Percentiles rank a stretch among this genome's conserved stretches.
Evolutionary conservation across 2,329 filamentous ascomycete genomes (phyloP).

Genomic region (Emmonsia crescens): DNA sequence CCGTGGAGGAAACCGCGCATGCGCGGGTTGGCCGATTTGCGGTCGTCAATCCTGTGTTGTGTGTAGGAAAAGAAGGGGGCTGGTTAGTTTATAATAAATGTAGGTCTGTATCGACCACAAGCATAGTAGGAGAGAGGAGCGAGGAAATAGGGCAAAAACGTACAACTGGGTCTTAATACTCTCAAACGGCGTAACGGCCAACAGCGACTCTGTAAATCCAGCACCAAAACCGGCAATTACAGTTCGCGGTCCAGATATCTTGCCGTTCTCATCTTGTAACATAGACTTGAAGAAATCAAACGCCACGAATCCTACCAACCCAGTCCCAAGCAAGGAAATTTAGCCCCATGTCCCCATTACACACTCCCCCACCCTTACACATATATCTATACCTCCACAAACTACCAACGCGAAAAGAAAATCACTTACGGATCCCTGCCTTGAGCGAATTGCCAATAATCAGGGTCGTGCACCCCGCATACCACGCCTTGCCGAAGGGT

Average conservation of each 20-base stretch:
- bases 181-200: slow-evolving; percentile 94
- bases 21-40: slow-evolving; percentile 72
- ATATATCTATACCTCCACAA: not conserved
- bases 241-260: slow-evolving; percentile 79
- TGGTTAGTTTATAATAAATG: not conserved
- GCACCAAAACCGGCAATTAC: slow-evolving; percentile 91
- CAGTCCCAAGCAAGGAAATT: not conserved
- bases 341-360: not conserved
- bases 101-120: not conserved
- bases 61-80: not conserved
- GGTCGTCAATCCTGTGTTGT: slow-evolving; percentile 73
- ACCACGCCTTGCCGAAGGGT: slow-evolving; percentile 88
- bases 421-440: slow-evolving; percentile 72
- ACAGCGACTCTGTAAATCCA: slow-evolving; percentile 81
- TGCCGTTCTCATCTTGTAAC: slow-evolving; percentile 72
- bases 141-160: slow-evolving; percentile 10
- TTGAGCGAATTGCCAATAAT: slow-evolving; percentile 96
- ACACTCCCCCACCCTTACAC: not conserved
- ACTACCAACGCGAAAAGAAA: not conserved
- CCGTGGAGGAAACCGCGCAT: slow-evolving; percentile 90
- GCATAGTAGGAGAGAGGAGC: not conserved
- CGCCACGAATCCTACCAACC: slow-evolving; percentile 64
- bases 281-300: slow-evolving; percentile 89
- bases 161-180: slow-evolving; percentile 94
- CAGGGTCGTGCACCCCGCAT: slow-evolving; percentile 91